Base-by-base conservation (phyloP, 768 basidiomycete genomes). In the Amanita inopinata region DNA sequence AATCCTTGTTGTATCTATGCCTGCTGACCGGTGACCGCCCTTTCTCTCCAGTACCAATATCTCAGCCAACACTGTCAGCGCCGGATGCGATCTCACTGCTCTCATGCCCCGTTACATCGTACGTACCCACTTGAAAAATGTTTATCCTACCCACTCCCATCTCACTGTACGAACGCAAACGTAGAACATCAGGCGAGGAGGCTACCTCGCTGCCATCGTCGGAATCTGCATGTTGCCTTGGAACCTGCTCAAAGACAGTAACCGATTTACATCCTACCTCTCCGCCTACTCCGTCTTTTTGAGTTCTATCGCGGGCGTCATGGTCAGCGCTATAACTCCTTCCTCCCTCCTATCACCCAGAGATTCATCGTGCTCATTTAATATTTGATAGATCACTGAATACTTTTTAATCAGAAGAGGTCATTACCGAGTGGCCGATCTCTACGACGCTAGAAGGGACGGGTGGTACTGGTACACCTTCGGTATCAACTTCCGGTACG, bases 141-240 rank as follows among this genome's bases (percentile, higher is more conserved):
- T 28, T 28, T 28, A 28, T 28, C n/a, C 7, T 28, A 28, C n/a
- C n/a, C n/a, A n/a, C n/a, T n/a, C n/a, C n/a, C n/a, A n/a, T n/a
- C n/a, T n/a, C n/a, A n/a, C 27, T 28, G 7, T n/a, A n/a, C 27
- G 27, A 28, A 28, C n/a, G n/a, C n/a, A n/a, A n/a, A n/a, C n/a
- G n/a, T 40, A 82, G 78, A 88, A 83, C 55, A 89, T 91, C 55
- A 78, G 87, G 15, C 74, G 87, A 14, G 87, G 89, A 20, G 86
- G 87, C 11, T 92, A 83, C 61, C 62, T 90, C 35, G 82, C 80
- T n/a, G 85, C 84, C 5, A 67, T 82, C 35, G 78, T 86, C 30
- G 86, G 86, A 3, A 54, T 88, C 23, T 74, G 68, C 59, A 85
- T 85, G 66, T 72, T 78, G 27, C 84, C 82, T 1, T 86, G 84